Percentiles rank a stretch among this genome's conserved stretches.
Conservation (phyloP, 2,329 filamentous ascomycete genomes). For the Pleoardoris graminearum region DNA sequence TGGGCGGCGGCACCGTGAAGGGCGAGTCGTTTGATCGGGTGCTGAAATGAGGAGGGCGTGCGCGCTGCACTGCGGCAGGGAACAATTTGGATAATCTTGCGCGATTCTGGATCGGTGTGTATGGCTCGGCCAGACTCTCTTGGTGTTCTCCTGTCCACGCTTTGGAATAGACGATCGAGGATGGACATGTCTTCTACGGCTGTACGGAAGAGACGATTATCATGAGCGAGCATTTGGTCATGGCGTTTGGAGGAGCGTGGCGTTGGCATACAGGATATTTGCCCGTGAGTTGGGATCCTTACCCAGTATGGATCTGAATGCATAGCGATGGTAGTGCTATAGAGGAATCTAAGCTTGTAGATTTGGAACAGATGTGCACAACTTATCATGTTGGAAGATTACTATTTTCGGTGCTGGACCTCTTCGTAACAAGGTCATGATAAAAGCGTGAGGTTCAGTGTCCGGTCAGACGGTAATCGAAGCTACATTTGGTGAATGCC, state of each 20-base stretch:
- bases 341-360: background rate
- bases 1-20: constrained; percentile 78
- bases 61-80: background rate
- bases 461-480: no score
- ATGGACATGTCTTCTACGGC: no score
- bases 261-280: constrained; percentile 28
- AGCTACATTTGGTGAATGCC: no score
- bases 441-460: no score
- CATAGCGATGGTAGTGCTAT: constrained; percentile 2
- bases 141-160: background rate
- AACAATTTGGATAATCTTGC: background rate
- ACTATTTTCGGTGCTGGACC: no score
- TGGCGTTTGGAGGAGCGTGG: constrained; percentile 35
- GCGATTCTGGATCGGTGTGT: background rate
- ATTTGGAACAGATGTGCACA: background rate
- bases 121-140: background rate
- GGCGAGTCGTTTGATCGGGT: constrained; percentile 78
- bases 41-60: constrained; percentile 67
- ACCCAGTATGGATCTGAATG: background rate
- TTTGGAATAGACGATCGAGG: no score
- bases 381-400: no score
- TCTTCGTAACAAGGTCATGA: no score
- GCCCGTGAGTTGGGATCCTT: constrained; percentile 4
- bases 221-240: constrained; percentile 30
- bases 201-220: constrained; percentile 7